Conservation (phyloP, 257 asterid species). For the Echites panduratus region DNA sequence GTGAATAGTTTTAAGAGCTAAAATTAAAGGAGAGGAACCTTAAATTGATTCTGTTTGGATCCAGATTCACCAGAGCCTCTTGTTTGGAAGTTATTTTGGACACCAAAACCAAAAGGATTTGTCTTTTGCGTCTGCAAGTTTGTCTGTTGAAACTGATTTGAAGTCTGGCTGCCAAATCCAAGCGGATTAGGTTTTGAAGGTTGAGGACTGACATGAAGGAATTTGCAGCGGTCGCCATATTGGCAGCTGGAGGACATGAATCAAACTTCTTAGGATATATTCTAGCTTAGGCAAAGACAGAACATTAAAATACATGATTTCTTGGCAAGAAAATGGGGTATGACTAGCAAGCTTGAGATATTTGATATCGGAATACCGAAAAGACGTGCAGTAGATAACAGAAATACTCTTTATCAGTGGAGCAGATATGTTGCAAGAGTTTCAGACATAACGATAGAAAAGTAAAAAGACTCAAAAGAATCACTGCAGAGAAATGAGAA, state of each 20-base stretch:
- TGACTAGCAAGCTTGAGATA: neutral
- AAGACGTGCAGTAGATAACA: neutral
- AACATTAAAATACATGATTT: slow-evolving; percentile 1
- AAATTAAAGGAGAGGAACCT: slow-evolving; percentile 43
- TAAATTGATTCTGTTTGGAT: slow-evolving; percentile 50
- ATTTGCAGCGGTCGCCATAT: slow-evolving; percentile 68
- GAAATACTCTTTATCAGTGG: neutral
- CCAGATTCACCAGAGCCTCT: slow-evolving; percentile 51
- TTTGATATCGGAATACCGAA: neutral
- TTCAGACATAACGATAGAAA: neutral
- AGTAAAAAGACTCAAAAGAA: neutral
- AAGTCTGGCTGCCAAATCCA: slow-evolving; percentile 62
- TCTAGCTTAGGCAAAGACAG: neutral
- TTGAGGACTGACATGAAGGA: slow-evolving; percentile 57
- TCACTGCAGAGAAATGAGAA: neutral
- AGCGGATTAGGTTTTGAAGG: slow-evolving; percentile 53
- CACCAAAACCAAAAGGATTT: slow-evolving; percentile 81
- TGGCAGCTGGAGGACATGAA: slow-evolving; percentile 54
- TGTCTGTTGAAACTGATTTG: slow-evolving; percentile 37
- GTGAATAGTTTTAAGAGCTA: neutral
- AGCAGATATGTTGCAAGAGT: neutral
- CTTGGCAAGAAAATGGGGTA: neutral
- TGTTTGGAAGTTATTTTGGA: slow-evolving; percentile 45
- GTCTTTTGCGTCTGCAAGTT: slow-evolving; percentile 47
- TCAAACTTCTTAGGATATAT: slow-evolving; percentile 19